These are phyloP conservation scores for Suhomyces sp. DNA, from an alignment of 805 yeast species.

Conservation along the genomic window DNA sequence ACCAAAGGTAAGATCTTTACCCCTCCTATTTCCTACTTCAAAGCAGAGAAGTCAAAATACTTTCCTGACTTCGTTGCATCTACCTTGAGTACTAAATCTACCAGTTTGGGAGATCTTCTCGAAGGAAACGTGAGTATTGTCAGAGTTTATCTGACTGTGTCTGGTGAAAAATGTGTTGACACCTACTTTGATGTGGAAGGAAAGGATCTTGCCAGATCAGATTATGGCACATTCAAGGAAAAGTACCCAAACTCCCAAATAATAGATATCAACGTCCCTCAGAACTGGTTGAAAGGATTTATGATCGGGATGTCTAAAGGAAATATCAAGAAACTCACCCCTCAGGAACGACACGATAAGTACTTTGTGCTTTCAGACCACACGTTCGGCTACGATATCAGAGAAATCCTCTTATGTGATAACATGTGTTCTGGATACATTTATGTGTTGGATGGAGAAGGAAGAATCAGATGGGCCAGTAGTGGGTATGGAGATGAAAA, in stretches of 20 bases:
- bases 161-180: conserved; percentile 67
- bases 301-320: conserved; percentile 48
- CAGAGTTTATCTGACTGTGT: conserved; percentile 61
- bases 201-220: conserved; percentile 40
- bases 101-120: conserved; percentile 39
- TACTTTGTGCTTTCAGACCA: conserved; percentile 66
- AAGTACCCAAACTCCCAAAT: conserved; percentile 60
- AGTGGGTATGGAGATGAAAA: conserved; percentile 75
- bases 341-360: conserved; percentile 49
- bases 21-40: conserved; percentile 80
- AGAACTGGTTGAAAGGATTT: conserved; percentile 65
- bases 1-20: conserved; percentile 83
- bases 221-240: conserved; percentile 38
- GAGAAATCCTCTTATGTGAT: conserved; percentile 61
- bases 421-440: conserved; percentile 83
- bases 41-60: conserved; percentile 65
- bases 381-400: conserved; percentile 54
- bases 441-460: conserved; percentile 70
- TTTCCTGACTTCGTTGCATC: conserved; percentile 77
- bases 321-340: conserved; percentile 44
- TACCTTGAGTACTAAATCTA: conserved; percentile 41
- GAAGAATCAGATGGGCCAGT: conserved; percentile 87
- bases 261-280: conserved; percentile 75
- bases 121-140: conserved; percentile 58
- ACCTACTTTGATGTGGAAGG: conserved; percentile 54